These are phyloP conservation scores for Populus hybrid DNA, from an alignment of 441 rosid genomes.

Conservation along the genomic window DNA sequence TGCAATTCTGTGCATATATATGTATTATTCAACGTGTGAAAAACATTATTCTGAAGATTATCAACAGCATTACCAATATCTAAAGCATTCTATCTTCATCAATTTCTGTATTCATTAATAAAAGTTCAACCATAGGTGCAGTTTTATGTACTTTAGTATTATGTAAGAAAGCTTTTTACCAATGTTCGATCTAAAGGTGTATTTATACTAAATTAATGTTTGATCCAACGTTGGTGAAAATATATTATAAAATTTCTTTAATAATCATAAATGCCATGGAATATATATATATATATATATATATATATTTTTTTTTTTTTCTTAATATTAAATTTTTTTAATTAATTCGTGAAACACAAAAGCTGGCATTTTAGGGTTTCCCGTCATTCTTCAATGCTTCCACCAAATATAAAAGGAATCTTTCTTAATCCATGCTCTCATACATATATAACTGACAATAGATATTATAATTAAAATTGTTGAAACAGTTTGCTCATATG, in stretches of 20 bases:
- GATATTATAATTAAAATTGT: no score
- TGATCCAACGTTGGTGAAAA: neutral
- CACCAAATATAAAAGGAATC: neutral
- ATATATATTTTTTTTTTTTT: no score
- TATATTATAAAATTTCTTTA: neutral
- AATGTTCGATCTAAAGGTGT: neutral
- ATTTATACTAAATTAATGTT: neutral
- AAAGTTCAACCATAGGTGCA: neutral
- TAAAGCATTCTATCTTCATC: no score
- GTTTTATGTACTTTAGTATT: neutral
- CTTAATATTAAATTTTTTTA: no score
- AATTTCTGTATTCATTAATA: no score
- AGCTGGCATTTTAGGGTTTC: constrained; percentile 7
- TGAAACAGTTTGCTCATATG: neutral
- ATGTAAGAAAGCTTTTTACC: neutral
- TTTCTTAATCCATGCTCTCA: neutral
- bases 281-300: no score
- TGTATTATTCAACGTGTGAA: no score
- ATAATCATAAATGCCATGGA: neutral
- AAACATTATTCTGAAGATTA: no score
- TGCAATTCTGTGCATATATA: no score
- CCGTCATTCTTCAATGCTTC: neutral
- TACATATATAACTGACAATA: neutral
- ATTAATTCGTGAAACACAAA: neutral
- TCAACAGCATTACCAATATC: no score